Percentiles rank a stretch among this genome's conserved stretches.
Evolutionary conservation across 306 rosid genomes (phyloP).

Genomic region (Pterocarpus macrocarpus): DNA sequence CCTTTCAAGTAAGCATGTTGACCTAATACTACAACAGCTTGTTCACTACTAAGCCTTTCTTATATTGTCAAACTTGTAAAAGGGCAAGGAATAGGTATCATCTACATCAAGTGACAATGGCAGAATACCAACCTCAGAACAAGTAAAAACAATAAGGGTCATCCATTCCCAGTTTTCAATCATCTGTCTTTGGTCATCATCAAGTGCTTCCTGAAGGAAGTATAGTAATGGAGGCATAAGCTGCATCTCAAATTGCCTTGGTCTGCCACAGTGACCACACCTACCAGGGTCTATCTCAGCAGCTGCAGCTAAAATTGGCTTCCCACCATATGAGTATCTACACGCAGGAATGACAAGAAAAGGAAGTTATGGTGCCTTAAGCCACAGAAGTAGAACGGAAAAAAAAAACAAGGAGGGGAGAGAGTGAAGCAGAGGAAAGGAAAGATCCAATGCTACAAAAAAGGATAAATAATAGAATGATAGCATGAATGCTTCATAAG

Average conservation of each 20-base stretch:
- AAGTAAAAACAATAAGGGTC: constrained; percentile 78
- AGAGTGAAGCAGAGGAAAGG: constrained; percentile 3
- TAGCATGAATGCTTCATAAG: constrained; percentile 3
- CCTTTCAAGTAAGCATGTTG: constrained; percentile 23
- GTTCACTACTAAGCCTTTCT: constrained; percentile 19
- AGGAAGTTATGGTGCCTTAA: background rate
- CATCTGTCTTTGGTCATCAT: constrained; percentile 53
- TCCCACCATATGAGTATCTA: constrained; percentile 82
- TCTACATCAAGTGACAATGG: constrained; percentile 30
- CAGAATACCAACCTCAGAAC: constrained; percentile 71
- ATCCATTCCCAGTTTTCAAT: constrained; percentile 91
- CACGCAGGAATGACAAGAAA: constrained; percentile 18
- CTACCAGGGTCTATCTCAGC: constrained; percentile 67
- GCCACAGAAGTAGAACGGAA: background rate
- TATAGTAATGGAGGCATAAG: constrained; percentile 86
- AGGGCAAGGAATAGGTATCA: background rate
- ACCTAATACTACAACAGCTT: background rate
- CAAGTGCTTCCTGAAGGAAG: constrained; percentile 78
- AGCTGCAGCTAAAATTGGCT: constrained; percentile 71
- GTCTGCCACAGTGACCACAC: constrained; percentile 75
- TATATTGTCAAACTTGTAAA: constrained; percentile 7
- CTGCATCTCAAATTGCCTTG: constrained; percentile 87
- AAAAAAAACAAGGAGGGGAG: background rate
- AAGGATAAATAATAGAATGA: background rate
- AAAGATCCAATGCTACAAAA: background rate